These are phyloP conservation scores for Claviceps digitariae DNA, from an alignment of 2,329 filamentous ascomycete genomes.

Conservation along the genomic window DNA sequence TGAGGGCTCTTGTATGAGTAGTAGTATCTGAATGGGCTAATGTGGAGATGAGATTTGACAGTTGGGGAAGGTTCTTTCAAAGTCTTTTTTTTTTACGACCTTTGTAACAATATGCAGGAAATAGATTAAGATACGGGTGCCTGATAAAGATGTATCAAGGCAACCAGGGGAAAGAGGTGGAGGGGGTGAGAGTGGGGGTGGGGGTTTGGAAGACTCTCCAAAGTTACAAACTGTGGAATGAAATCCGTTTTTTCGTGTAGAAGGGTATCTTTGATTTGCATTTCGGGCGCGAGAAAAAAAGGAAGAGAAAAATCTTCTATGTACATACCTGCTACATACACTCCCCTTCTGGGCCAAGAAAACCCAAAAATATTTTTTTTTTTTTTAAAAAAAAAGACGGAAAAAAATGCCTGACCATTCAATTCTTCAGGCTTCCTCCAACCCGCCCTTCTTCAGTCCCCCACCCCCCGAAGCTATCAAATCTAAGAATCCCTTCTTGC, in stretches of 20 bases:
- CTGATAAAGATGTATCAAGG: neutral
- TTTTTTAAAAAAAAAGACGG: neutral
- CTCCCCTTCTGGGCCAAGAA: slow-evolving; percentile 15
- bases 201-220: neutral
- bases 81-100: neutral
- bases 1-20: neutral
- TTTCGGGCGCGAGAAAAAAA: neutral
- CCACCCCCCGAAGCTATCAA: slow-evolving; percentile 60
- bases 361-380: too few relatives aligned
- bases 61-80: neutral
- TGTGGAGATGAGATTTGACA: neutral
- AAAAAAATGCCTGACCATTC: neutral
- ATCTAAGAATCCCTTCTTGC: slow-evolving; percentile 90
- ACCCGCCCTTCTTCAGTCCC: slow-evolving; percentile 41
- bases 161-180: neutral
- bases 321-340: slow-evolving; percentile 3
- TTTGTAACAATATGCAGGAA: slow-evolving; percentile 4
- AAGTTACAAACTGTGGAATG: neutral
- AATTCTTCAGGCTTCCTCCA: slow-evolving; percentile 35
- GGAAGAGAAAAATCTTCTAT: neutral
- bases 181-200: too few relatives aligned
- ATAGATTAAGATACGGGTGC: neutral
- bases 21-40: neutral
- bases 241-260: neutral
- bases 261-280: slow-evolving; percentile 7